phyloP scores from a whole-genome alignment of 2,329 filamentous ascomycete species.

The Fusarium pseudograminearum region DNA sequence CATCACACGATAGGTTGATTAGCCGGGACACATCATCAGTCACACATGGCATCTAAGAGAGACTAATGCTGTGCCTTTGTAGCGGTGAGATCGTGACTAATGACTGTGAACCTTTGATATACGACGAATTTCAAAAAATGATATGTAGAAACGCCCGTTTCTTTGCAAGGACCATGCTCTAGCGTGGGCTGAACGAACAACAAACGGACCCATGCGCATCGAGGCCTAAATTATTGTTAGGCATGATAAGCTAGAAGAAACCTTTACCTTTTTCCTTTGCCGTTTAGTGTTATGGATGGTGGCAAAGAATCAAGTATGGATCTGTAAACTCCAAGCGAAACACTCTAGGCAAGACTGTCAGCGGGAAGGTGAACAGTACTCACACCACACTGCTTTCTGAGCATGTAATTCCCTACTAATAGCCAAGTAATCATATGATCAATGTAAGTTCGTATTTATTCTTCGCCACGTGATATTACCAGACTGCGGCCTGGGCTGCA shows the following conservation, averaged over 20 bases:
- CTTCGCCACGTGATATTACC: conserved; percentile 6
- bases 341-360: background rate
- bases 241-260: background rate
- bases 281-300: background rate
- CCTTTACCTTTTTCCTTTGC: background rate
- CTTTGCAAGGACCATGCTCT: background rate
- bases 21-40: conserved; percentile 13
- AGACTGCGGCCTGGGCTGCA: background rate
- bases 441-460: background rate
- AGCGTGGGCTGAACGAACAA: background rate
- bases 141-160: background rate
- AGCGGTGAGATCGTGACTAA: background rate
- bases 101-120: background rate
- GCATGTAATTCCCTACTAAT: background rate
- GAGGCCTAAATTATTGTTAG: background rate
- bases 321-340: background rate
- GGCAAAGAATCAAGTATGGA: background rate
- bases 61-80: background rate
- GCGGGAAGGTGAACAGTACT: too few species aligned
- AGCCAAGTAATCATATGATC: background rate
- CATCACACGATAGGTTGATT: conserved; percentile 1
- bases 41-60: conserved; percentile 5
- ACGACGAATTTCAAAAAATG: conserved; percentile 11
- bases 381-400: background rate
- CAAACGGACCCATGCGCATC: background rate